Conservation (phyloP, 306 rosid genomes). For the Vachellia pachyceras region DNA sequence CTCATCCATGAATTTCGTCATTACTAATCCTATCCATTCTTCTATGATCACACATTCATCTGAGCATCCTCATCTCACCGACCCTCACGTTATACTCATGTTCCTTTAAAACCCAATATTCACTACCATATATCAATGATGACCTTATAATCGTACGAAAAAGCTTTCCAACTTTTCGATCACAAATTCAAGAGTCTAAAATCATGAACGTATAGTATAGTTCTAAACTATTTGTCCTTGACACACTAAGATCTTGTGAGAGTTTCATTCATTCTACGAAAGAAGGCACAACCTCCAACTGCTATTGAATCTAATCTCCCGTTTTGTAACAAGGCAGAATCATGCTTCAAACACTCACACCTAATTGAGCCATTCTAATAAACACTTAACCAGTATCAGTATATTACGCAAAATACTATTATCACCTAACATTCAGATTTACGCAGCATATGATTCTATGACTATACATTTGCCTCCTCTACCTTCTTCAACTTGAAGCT, state of each 20-base stretch:
- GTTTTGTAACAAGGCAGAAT: background rate
- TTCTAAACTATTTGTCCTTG: background rate
- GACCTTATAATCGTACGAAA: too few species aligned
- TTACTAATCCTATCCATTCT: too few species aligned
- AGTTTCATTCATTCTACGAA: background rate
- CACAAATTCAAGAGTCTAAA: background rate
- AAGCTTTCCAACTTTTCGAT: too few species aligned
- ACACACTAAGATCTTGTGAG: background rate
- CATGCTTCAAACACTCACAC: background rate
- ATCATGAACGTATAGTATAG: too few species aligned
- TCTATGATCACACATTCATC: too few species aligned
- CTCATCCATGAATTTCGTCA: too few species aligned
- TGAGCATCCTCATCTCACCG: too few species aligned
- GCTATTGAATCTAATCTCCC: background rate
- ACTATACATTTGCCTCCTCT: background rate
- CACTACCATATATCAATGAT: too few species aligned
- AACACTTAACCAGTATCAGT: background rate
- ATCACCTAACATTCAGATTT: background rate
- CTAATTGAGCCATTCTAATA: background rate
- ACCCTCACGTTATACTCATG: too few species aligned
- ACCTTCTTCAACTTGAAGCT: background rate
- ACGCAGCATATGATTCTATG: background rate
- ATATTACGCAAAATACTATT: background rate
- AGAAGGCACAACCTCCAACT: background rate
- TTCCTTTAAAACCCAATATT: too few species aligned